Evolutionary conservation across 2,329 filamentous ascomycete species (phyloP).

Genomic region (Cercospora nicotianae): DNA sequence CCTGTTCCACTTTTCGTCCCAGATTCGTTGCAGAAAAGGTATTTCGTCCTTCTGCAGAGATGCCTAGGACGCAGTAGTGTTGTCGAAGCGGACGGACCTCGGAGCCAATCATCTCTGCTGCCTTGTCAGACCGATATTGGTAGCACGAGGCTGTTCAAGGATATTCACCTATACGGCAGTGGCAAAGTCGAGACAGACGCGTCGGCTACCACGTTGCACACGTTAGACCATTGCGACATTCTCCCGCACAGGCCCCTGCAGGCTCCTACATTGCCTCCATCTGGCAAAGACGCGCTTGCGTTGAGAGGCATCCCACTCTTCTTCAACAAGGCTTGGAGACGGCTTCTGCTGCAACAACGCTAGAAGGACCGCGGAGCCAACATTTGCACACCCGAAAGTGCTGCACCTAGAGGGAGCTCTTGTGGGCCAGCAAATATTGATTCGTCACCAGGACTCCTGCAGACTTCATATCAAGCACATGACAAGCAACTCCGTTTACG

Average conservation of each 20-base stretch:
- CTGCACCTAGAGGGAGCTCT: not conserved
- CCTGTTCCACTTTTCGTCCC: not conserved
- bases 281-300: not conserved
- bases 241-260: not conserved
- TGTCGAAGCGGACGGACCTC: not conserved
- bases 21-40: not conserved
- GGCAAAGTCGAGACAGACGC: not conserved
- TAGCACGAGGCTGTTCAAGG: not conserved
- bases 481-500: not conserved
- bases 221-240: not conserved
- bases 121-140: not conserved
- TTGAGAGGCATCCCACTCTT: not conserved
- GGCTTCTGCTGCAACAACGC: not conserved
- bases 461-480: not conserved
- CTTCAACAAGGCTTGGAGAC: not conserved
- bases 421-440: constrained; percentile 3
- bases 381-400: not conserved
- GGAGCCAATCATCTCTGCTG: not conserved
- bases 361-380: not conserved
- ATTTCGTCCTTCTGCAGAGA: not conserved
- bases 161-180: not conserved
- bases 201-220: not conserved
- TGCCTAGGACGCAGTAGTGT: not conserved
- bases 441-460: constrained; percentile 1
- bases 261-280: not conserved